Conservation (phyloP, 495 filamentous ascomycete genomes). For the Pyrenula massariospora region DNA sequence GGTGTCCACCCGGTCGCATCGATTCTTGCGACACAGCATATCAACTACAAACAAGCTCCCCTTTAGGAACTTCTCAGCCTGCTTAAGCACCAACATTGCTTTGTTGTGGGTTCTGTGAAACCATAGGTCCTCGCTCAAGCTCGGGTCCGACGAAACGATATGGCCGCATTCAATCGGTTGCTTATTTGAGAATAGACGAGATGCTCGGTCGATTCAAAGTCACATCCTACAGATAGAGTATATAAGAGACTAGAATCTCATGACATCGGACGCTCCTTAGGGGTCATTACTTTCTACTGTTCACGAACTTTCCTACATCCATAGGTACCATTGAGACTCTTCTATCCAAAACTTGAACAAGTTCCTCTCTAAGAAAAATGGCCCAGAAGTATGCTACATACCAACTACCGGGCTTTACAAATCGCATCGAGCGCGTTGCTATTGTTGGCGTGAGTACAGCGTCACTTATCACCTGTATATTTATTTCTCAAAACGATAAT, state of each 20-base stretch:
- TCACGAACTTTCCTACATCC: not conserved
- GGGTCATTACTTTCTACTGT: not conserved
- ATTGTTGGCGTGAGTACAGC: constrained; percentile 31
- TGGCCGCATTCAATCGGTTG: not conserved
- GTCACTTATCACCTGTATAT: not conserved
- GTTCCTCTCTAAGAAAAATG: not conserved
- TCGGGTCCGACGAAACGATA: not conserved
- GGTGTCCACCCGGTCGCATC: not conserved
- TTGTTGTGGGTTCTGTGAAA: not conserved
- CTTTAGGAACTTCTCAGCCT: not conserved
- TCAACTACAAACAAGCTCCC: not conserved
- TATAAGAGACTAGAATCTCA: not conserved
- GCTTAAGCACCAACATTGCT: not conserved
- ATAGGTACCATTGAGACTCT: not conserved
- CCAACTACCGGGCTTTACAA: constrained; percentile 6
- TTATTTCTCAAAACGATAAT: not conserved
- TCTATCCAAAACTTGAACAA: not conserved
- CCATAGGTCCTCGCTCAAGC: not conserved
- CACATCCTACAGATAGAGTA: not conserved
- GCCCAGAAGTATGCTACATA: not conserved
- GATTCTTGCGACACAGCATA: not conserved
- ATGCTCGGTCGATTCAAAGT: not conserved
- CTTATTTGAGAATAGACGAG: not conserved
- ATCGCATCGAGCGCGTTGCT: constrained; percentile 33
- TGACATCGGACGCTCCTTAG: not conserved